phyloP scores from a whole-genome alignment of 78 protist genomes.

The Speleostelium caveatum region DNA sequence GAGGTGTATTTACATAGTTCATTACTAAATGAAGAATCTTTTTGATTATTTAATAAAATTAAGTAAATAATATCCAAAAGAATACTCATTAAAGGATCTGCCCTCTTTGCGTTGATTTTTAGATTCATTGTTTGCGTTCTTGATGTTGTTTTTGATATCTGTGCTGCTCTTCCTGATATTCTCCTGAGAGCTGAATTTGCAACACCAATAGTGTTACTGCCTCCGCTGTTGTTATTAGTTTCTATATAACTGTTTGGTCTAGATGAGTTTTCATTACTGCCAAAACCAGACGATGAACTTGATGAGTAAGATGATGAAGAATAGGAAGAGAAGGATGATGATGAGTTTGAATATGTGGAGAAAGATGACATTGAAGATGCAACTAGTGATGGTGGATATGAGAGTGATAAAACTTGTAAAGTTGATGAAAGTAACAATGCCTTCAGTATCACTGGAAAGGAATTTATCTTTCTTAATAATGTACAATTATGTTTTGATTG shows the following conservation, averaged over 20 bases:
- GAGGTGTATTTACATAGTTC: background rate
- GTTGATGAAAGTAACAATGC: constrained; percentile 47
- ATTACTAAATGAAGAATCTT: constrained; percentile 16
- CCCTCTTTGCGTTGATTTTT: constrained; percentile 59
- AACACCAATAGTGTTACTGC: background rate
- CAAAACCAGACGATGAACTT: background rate
- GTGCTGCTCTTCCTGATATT: no score
- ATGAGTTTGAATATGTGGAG: background rate
- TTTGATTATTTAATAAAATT: constrained; percentile 32
- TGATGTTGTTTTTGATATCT: constrained; percentile 11
- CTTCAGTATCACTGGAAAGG: constrained; percentile 22
- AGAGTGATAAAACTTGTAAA: background rate
- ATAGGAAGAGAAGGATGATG: background rate
- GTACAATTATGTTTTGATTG: constrained; percentile 19
- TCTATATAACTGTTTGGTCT: background rate
- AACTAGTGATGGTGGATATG: background rate
- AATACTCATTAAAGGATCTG: constrained; percentile 43
- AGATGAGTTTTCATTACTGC: background rate
- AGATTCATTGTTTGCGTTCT: background rate
- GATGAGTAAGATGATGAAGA: constrained; percentile 8
- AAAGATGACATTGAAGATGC: background rate
- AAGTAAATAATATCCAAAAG: constrained; percentile 51
- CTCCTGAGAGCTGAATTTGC: no score
- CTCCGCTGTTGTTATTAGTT: background rate
- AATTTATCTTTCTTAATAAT: constrained; percentile 5